Base-by-base conservation (phyloP, 257 asterid genomes). In the Scutellaria baicalensis region DNA sequence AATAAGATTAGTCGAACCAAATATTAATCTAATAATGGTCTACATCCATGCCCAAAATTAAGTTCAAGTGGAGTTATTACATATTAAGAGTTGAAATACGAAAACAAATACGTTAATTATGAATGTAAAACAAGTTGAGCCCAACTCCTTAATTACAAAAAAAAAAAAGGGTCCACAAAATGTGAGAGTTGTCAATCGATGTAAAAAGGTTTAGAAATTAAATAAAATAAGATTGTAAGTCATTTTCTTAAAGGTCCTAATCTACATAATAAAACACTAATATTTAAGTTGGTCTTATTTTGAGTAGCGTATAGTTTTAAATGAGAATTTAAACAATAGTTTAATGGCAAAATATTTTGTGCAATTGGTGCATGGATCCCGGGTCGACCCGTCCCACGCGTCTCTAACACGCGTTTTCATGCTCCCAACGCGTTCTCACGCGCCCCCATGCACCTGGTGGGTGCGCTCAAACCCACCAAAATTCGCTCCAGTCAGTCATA, bases 121-220 rank as follows among this genome's bases (percentile, higher is more conserved):
- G 27, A 42, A 18, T 45, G 55, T 45, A 31, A 38, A 38, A 2
- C 5, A 1, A 33, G 16, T 6, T 35, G 13, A 52, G 62, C 68
- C 38, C 67, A 27, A 61, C 74, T 27, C 33, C 3, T 5, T 0
- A 1, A 27, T 1, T 2, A 27, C 2, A 49, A 59, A 40, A 40
- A 40, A 40, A 40, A 40, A 27, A 27, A 1, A 2, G 1, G 5
- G 33, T 27, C 33, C 4, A 27, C 33, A 27, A 51, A 43, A 43
- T 61, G 23, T 16, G 17, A 20, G 75, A 43, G 21, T 71, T 20
- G 35, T 10, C n/a, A 36, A 63, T 60, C 57, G 69, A 64, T 23
- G 52, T 17, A 38, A 21, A 58, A 70, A 11, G 9, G 64, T 76
- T 59, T 76, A 70, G 58, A 70, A 57, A 23, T 8, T 4, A 5